These are phyloP conservation scores for Citrus sp. DNA, from an alignment of 345 rosid genomes.

Conservation along the genomic window DNA sequence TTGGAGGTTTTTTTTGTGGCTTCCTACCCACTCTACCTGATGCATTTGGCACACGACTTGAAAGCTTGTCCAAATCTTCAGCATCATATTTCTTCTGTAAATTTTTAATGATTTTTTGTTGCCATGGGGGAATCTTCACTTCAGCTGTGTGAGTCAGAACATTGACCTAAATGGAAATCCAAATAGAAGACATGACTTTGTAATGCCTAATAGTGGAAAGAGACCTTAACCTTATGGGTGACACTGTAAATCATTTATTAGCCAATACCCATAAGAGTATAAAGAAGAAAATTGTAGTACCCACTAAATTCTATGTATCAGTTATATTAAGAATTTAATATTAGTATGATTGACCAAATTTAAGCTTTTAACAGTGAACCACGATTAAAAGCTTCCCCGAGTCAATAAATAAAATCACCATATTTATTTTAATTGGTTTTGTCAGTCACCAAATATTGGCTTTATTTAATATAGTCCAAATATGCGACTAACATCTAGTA, in stretches of 20 bases:
- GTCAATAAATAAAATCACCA: not conserved
- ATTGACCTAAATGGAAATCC: constrained; percentile 37
- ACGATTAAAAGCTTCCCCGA: not conserved
- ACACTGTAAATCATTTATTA: not conserved
- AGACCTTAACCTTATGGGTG: not conserved
- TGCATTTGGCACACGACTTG: constrained; percentile 12
- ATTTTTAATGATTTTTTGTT: constrained; percentile 25
- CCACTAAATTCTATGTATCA: not conserved
- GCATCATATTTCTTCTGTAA: constrained; percentile 30
- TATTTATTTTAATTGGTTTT: not conserved
- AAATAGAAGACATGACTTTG: not conserved
- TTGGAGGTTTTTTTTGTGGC: constrained; percentile 8
- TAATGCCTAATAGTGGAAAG: not conserved
- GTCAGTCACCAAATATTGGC: not conserved
- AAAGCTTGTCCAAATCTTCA: constrained; percentile 21
- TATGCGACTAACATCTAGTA: not conserved
- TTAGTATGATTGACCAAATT: not conserved
- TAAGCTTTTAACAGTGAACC: not conserved
- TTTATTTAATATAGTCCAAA: not conserved
- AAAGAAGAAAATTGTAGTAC: not conserved
- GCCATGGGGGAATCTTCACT: constrained; percentile 36
- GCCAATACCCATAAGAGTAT: not conserved
- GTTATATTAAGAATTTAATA: not conserved
- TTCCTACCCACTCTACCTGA: constrained; percentile 13
- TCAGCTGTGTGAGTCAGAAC: constrained; percentile 45